Conservation (phyloP, 2,329 filamentous ascomycete species). For the Ophiostoma ips region DNA sequence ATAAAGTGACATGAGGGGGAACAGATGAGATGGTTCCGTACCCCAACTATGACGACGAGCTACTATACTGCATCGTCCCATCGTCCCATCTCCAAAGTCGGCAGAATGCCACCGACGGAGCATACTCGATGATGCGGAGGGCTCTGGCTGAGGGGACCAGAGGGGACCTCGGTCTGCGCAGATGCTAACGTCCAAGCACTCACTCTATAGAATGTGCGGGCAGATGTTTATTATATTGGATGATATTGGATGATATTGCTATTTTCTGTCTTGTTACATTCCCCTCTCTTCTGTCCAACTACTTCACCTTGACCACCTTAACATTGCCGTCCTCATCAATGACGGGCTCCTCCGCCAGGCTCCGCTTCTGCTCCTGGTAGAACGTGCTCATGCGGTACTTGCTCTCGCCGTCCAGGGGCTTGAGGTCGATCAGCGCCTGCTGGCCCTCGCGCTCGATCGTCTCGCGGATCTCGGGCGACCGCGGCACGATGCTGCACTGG, state of each 20-base stretch:
- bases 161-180: too few species aligned
- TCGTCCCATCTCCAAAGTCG: background rate
- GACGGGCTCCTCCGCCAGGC: constrained; percentile 16
- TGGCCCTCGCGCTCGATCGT: constrained; percentile 38
- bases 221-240: background rate
- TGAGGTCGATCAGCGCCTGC: constrained; percentile 36
- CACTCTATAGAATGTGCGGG: too few species aligned
- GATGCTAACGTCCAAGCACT: too few species aligned
- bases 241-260: too few species aligned
- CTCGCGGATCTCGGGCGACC: constrained; percentile 31
- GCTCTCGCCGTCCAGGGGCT: constrained; percentile 40
- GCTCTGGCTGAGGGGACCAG: too few species aligned
- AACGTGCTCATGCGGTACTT: constrained; percentile 42
- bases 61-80: too few species aligned
- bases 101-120: background rate
- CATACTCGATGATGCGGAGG: too few species aligned
- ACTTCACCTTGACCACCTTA: constrained; percentile 15
- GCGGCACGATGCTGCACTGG: constrained; percentile 36
- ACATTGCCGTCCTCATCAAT: constrained; percentile 18
- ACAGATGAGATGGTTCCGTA: too few species aligned
- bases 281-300: background rate
- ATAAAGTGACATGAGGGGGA: too few species aligned
- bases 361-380: constrained; percentile 24
- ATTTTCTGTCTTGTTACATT: too few species aligned
- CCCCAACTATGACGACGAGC: too few species aligned